Evolutionary conservation across 1,284 basidiomycete genomes (phyloP).

Genomic region (Naganishia sp.): DNA sequence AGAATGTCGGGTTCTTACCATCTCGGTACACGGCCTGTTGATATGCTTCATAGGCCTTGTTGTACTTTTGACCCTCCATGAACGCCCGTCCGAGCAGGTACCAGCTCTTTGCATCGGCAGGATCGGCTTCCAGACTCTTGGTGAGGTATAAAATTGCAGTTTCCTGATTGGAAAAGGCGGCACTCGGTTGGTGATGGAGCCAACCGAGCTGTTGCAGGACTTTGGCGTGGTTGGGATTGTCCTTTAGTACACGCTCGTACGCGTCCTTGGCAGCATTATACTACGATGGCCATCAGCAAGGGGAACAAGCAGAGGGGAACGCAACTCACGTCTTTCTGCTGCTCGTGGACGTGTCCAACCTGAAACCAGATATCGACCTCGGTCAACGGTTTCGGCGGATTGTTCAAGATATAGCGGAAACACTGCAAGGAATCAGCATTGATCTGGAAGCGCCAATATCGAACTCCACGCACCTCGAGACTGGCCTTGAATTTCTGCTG

Average conservation of each 20-base stretch:
- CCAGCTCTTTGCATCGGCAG: conserved; percentile 97
- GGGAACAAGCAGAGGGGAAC: too few relatives aligned
- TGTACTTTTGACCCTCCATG: conserved; percentile 99
- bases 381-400: conserved; percentile 91
- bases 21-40: conserved; percentile 99
- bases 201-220: conserved; percentile 97
- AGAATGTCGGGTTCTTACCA: conserved; percentile 97
- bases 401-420: conserved; percentile 94
- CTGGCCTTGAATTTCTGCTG: conserved; percentile 87
- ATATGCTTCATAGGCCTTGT: conserved; percentile 99
- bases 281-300: conserved; percentile 55
- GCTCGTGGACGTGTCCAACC: conserved; percentile 97
- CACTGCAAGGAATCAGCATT: conserved; percentile 56
- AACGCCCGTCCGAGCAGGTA: conserved; percentile 96
- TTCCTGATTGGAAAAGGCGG: conserved; percentile 93
- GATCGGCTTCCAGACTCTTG: conserved; percentile 92
- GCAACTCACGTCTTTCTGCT: conserved; percentile 83
- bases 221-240: conserved; percentile 93
- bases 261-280: conserved; percentile 88
- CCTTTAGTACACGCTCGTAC: conserved; percentile 91
- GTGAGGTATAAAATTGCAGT: conserved; percentile 90
- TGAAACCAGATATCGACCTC: conserved; percentile 99
- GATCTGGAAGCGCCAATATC: neutral
- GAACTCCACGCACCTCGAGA: conserved; percentile 62
- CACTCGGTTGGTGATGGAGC: conserved; percentile 93